Percentiles rank a stretch among this genome's conserved stretches.
Conservation (phyloP, 225 moss, liverwort and hornwort genomes). For the Polytrichum commune region DNA sequence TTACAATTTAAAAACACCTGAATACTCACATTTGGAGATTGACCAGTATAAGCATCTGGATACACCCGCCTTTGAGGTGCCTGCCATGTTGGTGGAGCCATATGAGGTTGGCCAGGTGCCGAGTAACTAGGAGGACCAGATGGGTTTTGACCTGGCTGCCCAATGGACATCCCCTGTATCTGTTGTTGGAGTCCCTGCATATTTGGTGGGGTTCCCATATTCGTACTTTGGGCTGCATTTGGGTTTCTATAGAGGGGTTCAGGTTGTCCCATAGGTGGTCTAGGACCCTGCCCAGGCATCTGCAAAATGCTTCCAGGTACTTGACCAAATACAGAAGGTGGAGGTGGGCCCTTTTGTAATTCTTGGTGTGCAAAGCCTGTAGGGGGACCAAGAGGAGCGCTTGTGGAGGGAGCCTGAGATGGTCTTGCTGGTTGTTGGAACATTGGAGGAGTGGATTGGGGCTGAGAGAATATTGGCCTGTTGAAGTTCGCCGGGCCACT, state of each 20-base stretch:
- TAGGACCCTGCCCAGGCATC: constrained; percentile 39
- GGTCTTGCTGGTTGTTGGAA: constrained; percentile 32
- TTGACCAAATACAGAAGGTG: constrained; percentile 19
- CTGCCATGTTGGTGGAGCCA: constrained; percentile 66
- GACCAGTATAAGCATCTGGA: constrained; percentile 62
- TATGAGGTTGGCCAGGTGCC: constrained; percentile 35
- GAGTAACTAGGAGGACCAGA: constrained; percentile 44
- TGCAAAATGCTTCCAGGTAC: constrained; percentile 41
- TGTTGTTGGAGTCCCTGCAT: constrained; percentile 47
- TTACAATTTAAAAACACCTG: no score
- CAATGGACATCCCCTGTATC: constrained; percentile 55
- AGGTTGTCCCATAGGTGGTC: constrained; percentile 42
- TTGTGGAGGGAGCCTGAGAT: constrained; percentile 35
- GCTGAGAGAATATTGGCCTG: constrained; percentile 40
- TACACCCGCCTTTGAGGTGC: constrained; percentile 77
- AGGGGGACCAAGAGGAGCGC: constrained; percentile 35
- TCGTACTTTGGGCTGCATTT: constrained; percentile 5
- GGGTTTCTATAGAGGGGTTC: constrained; percentile 35
- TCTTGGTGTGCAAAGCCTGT: constrained; percentile 51
- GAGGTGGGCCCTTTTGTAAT: constrained; percentile 36
- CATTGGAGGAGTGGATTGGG: constrained; percentile 27
- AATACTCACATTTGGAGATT: constrained; percentile 57
- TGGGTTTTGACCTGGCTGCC: constrained; percentile 26
- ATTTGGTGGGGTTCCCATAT: constrained; percentile 12
- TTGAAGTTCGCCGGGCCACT: constrained; percentile 18